phyloP scores from a whole-genome alignment of 202 grass and related monocot genomes.

The Panicum virgatum region DNA sequence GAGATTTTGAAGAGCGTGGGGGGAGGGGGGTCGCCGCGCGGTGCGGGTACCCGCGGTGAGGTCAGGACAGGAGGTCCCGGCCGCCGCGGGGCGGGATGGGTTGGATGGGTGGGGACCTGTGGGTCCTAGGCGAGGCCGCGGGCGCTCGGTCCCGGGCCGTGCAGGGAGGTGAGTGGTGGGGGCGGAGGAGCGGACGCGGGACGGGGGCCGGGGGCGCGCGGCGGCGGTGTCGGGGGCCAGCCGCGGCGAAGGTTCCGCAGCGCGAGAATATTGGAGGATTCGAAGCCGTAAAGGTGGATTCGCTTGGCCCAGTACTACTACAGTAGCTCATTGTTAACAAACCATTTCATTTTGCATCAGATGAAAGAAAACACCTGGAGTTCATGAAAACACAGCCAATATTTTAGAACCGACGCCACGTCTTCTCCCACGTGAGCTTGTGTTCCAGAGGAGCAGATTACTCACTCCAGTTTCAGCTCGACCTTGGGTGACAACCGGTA shows the following conservation, averaged over 20 bases:
- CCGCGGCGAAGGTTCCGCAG: slow-evolving; percentile 14
- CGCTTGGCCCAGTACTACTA: background rate
- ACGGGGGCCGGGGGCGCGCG: slow-evolving; percentile 14
- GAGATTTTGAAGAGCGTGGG: slow-evolving; percentile 39
- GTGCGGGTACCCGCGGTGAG: slow-evolving; percentile 49
- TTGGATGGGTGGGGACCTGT: background rate
- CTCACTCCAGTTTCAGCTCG: no score
- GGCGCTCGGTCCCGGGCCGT: no score
- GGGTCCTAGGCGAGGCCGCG: background rate
- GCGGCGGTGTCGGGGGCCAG: slow-evolving; percentile 29
- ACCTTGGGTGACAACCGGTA: no score
- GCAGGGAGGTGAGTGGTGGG: background rate
- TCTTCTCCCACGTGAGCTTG: no score
- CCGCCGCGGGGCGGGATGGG: background rate
- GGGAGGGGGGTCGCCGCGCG: slow-evolving; percentile 1
- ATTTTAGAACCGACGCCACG: no score
- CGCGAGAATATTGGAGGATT: background rate
- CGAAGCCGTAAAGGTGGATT: background rate
- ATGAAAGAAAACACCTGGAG: background rate
- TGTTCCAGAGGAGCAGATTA: no score
- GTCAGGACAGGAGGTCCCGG: background rate
- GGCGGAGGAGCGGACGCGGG: slow-evolving; percentile 34
- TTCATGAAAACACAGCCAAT: no score
- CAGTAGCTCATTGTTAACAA: background rate
- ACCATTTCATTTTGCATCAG: background rate